Base-by-base conservation (phyloP, 1,284 basidiomycete species). In the Ustilago curta region DNA sequence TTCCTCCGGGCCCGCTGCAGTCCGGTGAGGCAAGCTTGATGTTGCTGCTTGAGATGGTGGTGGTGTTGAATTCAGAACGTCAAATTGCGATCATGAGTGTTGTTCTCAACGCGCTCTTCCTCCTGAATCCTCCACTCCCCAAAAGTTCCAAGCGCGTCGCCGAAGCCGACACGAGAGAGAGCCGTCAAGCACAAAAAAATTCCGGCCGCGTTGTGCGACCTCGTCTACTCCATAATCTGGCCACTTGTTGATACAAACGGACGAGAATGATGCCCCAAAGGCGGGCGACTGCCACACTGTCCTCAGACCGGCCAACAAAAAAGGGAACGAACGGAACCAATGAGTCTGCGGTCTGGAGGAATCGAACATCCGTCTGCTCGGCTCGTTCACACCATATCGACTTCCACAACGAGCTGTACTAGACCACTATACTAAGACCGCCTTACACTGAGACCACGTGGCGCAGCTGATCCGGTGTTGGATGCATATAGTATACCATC, bases 341-440 rank as follows among this genome's bases (percentile, higher is more conserved):
- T 37, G 35, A 37, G 35, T 37, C 35, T 58, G 61, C 61, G 35
- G 44, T 37, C 49, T 55, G 61, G 68, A 70, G 58, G 68, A 70
- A 70, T 70, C 61, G 68, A 70, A 65, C 68, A 63, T 70, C 68
- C 68, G 53, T 64, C 53, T 70, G 61, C 58, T 70, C 61, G 61
- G 68, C 27, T 45, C 55, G 37, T n/a, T 21, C 29, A 42, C 32
- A 25, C n/a, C 43, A 37, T 37, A 37, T 16, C 16, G 14, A 27
- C 21, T 40, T 27, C 51, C 66, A 69, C 66, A 69, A 69, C 60
- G 66, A 69, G 56, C 59, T 37, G 56, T 63, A 52, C 42, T 69
- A 58, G 32, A 58, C 66, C 62, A 51, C 52, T 66, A 55, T 51
- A 66, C 63, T 53, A 66, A 54, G 44, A 43, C 57, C 27, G 63